Percentiles rank a stretch among this genome's conserved stretches.
These are phyloP conservation scores for Acorus gramineus DNA, from an alignment of 106 monocot genomes.

Conservation along the genomic window DNA sequence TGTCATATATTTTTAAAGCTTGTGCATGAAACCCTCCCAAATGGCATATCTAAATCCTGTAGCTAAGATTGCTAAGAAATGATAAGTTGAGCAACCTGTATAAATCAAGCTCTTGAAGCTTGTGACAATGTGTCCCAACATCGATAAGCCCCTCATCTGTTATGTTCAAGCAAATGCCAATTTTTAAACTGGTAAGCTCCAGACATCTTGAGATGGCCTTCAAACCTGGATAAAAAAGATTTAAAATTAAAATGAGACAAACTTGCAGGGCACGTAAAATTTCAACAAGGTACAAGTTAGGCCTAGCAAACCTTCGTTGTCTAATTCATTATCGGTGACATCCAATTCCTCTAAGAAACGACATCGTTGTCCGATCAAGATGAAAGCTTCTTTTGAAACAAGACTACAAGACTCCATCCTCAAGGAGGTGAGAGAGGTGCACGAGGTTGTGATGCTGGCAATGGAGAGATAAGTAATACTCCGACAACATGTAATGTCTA, in stretches of 20 bases:
- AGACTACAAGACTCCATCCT: conserved; percentile 77
- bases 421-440: conserved; percentile 46
- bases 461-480: conserved; percentile 50
- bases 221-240: conserved; percentile 35
- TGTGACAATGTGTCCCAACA: conserved; percentile 35
- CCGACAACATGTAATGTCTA: conserved; percentile 80
- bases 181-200: conserved; percentile 50
- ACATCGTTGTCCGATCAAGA: conserved; percentile 51
- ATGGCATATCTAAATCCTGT: conserved; percentile 5
- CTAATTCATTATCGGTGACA: conserved; percentile 72
- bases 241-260: too few relatives aligned
- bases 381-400: conserved; percentile 37
- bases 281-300: not conserved
- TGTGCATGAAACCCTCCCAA: not conserved
- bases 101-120: conserved; percentile 60
- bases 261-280: not conserved
- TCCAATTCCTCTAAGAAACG: conserved; percentile 61
- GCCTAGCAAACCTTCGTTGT: conserved; percentile 44
- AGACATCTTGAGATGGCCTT: conserved; percentile 48
- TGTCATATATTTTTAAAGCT: too few relatives aligned
- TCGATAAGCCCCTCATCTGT: conserved; percentile 53
- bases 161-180: conserved; percentile 66
- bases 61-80: not conserved
- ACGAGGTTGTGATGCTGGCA: conserved; percentile 44
- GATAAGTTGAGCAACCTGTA: conserved; percentile 43